Conservation (phyloP, 208 protist genomes). For the Acanthamoeba lenticulata region DNA sequence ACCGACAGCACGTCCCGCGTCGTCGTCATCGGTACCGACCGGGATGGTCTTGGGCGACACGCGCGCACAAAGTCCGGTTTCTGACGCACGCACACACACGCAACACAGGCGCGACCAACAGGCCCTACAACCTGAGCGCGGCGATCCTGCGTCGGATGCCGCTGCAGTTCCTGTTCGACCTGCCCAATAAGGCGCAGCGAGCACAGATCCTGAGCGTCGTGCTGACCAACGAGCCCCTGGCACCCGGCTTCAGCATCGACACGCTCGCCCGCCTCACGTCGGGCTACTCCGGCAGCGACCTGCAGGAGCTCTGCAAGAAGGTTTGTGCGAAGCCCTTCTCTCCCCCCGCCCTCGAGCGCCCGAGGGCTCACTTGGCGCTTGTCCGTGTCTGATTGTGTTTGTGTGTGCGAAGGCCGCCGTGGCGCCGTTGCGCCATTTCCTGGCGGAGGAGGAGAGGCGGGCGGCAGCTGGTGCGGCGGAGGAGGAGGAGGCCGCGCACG, state of each 20-base stretch:
- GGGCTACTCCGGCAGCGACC: constrained; percentile 48
- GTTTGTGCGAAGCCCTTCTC: too few relatives aligned
- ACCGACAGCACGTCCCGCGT: constrained; percentile 34
- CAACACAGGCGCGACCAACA: constrained; percentile 31
- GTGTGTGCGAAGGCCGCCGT: constrained; percentile 42
- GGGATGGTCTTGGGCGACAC: too few relatives aligned
- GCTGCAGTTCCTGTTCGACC: constrained; percentile 51
- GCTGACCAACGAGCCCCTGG: constrained; percentile 19
- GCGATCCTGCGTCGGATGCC: constrained; percentile 55
- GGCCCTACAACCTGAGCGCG: constrained; percentile 9
- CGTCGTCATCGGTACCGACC: constrained; percentile 10
- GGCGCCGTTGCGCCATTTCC: constrained; percentile 24
- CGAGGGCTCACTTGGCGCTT: too few relatives aligned
- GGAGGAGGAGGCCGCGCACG: not conserved
- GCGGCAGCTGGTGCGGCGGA: not conserved
- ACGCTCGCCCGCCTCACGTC: not conserved
- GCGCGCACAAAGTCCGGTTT: too few relatives aligned
- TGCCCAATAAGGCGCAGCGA: constrained; percentile 7
- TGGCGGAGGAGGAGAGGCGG: constrained; percentile 26
- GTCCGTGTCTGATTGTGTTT: too few relatives aligned
- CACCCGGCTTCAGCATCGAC: not conserved
- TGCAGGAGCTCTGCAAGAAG: constrained; percentile 59
- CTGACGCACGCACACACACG: too few relatives aligned
- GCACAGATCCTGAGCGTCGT: constrained; percentile 28
- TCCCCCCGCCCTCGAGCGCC: too few relatives aligned